Percentiles rank a stretch among this genome's conserved stretches.
Conservation (phyloP, 306 rosid species). For the Gynostemma pentaphyllum region DNA sequence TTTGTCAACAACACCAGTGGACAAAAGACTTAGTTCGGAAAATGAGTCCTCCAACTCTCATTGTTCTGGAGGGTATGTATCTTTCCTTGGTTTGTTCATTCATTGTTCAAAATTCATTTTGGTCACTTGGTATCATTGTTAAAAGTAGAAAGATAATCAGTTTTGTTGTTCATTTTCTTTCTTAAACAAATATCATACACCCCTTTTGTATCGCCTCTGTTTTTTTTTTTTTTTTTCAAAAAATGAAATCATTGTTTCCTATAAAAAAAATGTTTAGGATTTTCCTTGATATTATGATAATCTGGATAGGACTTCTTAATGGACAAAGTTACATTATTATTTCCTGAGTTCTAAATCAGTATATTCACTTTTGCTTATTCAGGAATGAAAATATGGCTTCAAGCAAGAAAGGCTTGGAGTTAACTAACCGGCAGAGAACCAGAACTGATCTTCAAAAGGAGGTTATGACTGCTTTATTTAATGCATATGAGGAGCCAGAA, state of each 20-base stretch:
- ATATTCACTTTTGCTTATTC: slow-evolving; percentile 18
- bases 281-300: neutral
- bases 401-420: slow-evolving; percentile 21
- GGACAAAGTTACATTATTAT: neutral
- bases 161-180: neutral
- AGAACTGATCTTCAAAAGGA: slow-evolving; percentile 47
- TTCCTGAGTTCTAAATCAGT: slow-evolving; percentile 12
- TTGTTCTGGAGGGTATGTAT: slow-evolving; percentile 30
- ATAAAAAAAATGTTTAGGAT: neutral
- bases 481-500: slow-evolving; percentile 22
- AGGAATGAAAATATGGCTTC: slow-evolving; percentile 21
- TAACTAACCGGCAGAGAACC: slow-evolving; percentile 17
- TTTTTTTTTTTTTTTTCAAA: too few species aligned
- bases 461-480: slow-evolving; percentile 44
- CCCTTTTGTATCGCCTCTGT: too few species aligned
- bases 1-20: slow-evolving; percentile 19
- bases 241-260: too few species aligned
- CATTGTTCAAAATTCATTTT: neutral
- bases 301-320: neutral
- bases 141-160: neutral
- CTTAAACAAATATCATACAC: neutral
- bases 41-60: slow-evolving; percentile 25
- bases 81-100: slow-evolving; percentile 8
- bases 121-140: neutral
- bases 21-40: slow-evolving; percentile 22